phyloP scores from a whole-genome alignment of 108 stramenopile genomes.

The Skeletonema tropicum region DNA sequence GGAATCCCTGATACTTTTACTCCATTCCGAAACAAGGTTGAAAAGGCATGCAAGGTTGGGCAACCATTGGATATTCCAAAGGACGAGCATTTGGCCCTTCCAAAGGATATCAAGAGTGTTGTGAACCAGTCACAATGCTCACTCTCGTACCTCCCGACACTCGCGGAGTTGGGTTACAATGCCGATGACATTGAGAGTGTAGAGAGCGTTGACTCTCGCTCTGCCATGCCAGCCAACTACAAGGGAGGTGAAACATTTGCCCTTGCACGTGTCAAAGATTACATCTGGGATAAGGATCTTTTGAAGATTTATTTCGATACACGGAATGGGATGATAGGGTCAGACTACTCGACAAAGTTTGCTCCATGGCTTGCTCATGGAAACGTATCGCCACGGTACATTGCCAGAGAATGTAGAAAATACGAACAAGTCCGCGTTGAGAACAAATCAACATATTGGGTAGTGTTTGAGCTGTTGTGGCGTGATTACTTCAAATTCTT shows the following conservation, averaged over 20 bases:
- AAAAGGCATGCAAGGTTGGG: slow-evolving; percentile 73
- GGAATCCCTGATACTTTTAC: slow-evolving; percentile 91
- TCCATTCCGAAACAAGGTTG: slow-evolving; percentile 92
- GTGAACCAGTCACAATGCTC: slow-evolving; percentile 9
- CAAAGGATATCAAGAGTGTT: slow-evolving; percentile 9
- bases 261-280: slow-evolving; percentile 83
- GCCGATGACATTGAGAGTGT: slow-evolving; percentile 56
- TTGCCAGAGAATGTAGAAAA: slow-evolving; percentile 75
- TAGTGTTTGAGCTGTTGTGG: slow-evolving; percentile 95
- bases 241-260: slow-evolving; percentile 93
- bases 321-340: slow-evolving; percentile 97
- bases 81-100: slow-evolving; percentile 46
- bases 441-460: slow-evolving; percentile 98
- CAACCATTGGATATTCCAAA: slow-evolving; percentile 67
- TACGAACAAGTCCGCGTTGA: slow-evolving; percentile 89
- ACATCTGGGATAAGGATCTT: slow-evolving; percentile 91
- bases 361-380: slow-evolving; percentile 96
- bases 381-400: slow-evolving; percentile 85
- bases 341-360: slow-evolving; percentile 92
- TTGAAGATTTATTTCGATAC: slow-evolving; percentile 93
- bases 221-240: slow-evolving; percentile 75
- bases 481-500: slow-evolving; percentile 97
- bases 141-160: slow-evolving; percentile 56
- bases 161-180: slow-evolving; percentile 80
- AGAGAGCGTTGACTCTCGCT: slow-evolving; percentile 56